Evolutionary conservation across 176 grass and related monocot genomes (phyloP).

Genomic region (Aegilops umbellulata): DNA sequence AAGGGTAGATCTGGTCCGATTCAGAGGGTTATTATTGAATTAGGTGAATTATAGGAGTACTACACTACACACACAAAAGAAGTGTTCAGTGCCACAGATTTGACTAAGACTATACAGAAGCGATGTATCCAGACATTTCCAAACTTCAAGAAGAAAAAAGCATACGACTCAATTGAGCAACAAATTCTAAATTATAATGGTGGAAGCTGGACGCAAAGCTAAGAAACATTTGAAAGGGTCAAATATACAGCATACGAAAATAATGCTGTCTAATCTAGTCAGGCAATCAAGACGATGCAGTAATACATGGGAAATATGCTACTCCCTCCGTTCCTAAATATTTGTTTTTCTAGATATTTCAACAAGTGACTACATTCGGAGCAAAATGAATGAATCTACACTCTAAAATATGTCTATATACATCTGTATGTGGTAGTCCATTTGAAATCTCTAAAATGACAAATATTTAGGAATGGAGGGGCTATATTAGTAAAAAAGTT

Average conservation of each 20-base stretch:
- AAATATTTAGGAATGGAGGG: no score
- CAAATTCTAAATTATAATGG: background rate
- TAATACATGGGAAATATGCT: slow-evolving; percentile 7
- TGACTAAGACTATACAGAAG: background rate
- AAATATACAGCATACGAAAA: background rate
- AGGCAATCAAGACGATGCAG: background rate
- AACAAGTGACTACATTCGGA: no score
- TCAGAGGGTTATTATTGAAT: slow-evolving; percentile 32
- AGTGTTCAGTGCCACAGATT: background rate
- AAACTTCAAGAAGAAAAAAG: background rate
- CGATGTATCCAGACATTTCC: background rate
- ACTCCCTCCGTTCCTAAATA: no score
- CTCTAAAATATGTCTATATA: no score
- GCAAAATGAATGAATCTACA: no score
- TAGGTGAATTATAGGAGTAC: slow-evolving; percentile 10
- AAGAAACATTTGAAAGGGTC: slow-evolving; percentile 18
- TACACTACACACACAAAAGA: background rate
- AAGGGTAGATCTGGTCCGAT: slow-evolving; percentile 6
- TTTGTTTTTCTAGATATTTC: no score
- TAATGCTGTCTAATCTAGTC: background rate
- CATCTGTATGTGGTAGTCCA: no score
- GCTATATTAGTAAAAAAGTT: no score
- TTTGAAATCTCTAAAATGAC: no score
- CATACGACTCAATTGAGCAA: background rate
- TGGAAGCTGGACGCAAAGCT: background rate